Base-by-base conservation (phyloP, 306 rosid genomes). In the Mimosa pudica region DNA sequence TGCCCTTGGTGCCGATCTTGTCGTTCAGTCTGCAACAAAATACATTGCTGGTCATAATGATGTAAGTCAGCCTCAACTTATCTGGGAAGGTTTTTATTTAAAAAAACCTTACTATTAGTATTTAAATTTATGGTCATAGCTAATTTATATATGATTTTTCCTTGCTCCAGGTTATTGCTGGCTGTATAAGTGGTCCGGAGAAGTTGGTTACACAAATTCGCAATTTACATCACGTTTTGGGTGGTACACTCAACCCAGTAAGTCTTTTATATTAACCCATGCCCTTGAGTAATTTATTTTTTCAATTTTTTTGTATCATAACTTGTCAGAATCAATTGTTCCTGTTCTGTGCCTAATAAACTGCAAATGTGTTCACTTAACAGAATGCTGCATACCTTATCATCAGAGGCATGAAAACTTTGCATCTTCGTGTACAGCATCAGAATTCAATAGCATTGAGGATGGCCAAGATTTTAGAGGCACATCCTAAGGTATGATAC, bases 351-450 rank as follows among this genome's bases (percentile, higher is more conserved):
- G 5, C 41, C 74, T 70, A 20, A 78, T 62, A 14, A 38, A 30
- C 47, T 80, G 7, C 18, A 33, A 62, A 46, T 73, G 47, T 74
- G 70, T 89, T 64, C 38, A 2, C 33, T 64, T 46, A 65, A 77
- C 93, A 95, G 98, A 92, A 95, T 90, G 98, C 98, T 60, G 97
- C 98, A 16, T 95, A 92, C 94, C 89, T 95, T 76, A 84, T 95
- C 73, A 89, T 95, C 74, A 91, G 98, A 81, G 98, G 98, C 92
- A 85, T 95, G 98, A 92, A 95, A 89, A 95, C 98, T 2, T 72
- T 95, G 88, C 96, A 92, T 88, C 95, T 95, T 64, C 98, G 98
- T 91, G 86, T 92, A 79, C 89, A 79, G 92, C 98, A 95, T 84
- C 98, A 95, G 84, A 95, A 92, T 83, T 87, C 95, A 38, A 89